Percentiles rank a stretch among this genome's conserved stretches.
These are phyloP conservation scores for Triangularia setosa DNA, from an alignment of 2,329 filamentous ascomycete genomes.

Conservation along the genomic window DNA sequence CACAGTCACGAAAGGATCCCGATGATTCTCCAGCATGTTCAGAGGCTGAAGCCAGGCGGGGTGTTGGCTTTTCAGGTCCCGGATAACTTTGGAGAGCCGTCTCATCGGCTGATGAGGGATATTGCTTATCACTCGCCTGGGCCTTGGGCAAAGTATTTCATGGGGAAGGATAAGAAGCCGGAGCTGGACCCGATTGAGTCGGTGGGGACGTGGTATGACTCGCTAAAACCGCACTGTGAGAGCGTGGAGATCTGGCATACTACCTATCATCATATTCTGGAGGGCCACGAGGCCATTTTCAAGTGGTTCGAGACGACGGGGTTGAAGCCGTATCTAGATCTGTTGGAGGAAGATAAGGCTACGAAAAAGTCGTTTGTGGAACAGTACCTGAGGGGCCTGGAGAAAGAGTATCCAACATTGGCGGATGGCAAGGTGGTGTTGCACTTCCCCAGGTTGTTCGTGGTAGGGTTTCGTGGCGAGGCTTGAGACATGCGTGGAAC, in stretches of 20 bases:
- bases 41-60: slow-evolving; percentile 35
- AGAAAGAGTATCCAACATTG: slow-evolving; percentile 40
- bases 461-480: slow-evolving; percentile 38
- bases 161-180: slow-evolving; percentile 26
- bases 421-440: slow-evolving; percentile 52
- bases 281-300: slow-evolving; percentile 46
- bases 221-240: slow-evolving; percentile 39
- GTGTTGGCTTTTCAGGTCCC: slow-evolving; percentile 26
- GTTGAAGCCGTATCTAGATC: slow-evolving; percentile 51
- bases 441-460: slow-evolving; percentile 53
- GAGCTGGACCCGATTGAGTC: slow-evolving; percentile 47
- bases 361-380: slow-evolving; percentile 42
- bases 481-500: too few species aligned
- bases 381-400: slow-evolving; percentile 44
- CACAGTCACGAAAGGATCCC: slow-evolving; percentile 39
- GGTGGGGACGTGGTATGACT: slow-evolving; percentile 45
- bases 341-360: slow-evolving; percentile 34
- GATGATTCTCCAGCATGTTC: slow-evolving; percentile 42
- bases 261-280: slow-evolving; percentile 49
- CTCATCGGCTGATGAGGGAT: slow-evolving; percentile 48
- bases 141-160: slow-evolving; percentile 21
- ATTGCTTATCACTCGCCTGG: slow-evolving; percentile 33
- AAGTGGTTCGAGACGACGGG: slow-evolving; percentile 59
- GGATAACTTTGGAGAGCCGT: slow-evolving; percentile 45
- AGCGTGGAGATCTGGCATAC: slow-evolving; percentile 52